These are phyloP conservation scores for Syzygium syzygioides DNA, from an alignment of 441 rosid species.

Conservation along the genomic window DNA sequence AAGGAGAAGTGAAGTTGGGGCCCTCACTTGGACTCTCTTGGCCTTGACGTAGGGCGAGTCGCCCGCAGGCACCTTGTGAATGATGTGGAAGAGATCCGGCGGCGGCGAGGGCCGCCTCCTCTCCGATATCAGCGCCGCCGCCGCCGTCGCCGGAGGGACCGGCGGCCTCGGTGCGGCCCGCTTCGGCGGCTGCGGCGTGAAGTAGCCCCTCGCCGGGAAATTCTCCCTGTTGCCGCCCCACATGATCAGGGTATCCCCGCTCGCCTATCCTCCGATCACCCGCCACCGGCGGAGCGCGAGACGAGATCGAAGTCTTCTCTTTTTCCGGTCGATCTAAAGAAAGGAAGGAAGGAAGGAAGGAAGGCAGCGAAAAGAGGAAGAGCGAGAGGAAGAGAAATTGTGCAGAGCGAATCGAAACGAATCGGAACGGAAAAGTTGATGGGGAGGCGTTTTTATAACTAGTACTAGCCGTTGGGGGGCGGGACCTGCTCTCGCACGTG, in stretches of 20 bases:
- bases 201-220: conserved; percentile 24
- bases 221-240: conserved; percentile 20
- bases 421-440: background rate
- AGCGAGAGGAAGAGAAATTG: background rate
- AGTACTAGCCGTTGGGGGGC: background rate
- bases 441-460: background rate
- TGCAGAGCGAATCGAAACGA: background rate
- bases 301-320: background rate
- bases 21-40: conserved; percentile 62
- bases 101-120: conserved; percentile 9
- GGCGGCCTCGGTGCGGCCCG: rapidly evolving
- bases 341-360: background rate
- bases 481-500: background rate
- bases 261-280: background rate
- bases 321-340: background rate
- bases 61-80: conserved; percentile 69
- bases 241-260: conserved; percentile 6
- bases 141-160: background rate
- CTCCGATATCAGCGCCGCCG: conserved; percentile 35
- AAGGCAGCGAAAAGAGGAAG: background rate
- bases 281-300: background rate
- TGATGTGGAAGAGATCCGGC: conserved; percentile 44
- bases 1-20: background rate
- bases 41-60: conserved; percentile 87
- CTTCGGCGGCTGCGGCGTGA: conserved; percentile 32